Conservation (phyloP, 257 asterid species). For the Gentiana straminea region DNA sequence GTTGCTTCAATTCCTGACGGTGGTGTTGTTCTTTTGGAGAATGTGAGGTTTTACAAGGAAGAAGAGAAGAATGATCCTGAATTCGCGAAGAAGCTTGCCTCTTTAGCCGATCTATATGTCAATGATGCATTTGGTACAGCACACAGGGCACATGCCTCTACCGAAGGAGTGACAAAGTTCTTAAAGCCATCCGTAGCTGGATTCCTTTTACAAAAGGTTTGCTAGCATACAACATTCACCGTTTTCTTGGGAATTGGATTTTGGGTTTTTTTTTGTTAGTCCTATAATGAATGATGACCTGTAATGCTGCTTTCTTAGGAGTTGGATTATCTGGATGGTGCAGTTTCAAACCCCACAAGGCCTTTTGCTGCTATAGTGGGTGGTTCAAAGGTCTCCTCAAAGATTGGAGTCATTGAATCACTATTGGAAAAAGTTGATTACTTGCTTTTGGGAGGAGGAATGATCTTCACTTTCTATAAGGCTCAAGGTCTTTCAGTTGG, state of each 20-base stretch:
- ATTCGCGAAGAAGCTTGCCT: conserved; percentile 80
- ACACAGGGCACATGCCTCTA: conserved; percentile 91
- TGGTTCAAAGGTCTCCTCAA: conserved; percentile 87
- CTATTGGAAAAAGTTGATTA: conserved; percentile 66
- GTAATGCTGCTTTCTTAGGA: conserved; percentile 34
- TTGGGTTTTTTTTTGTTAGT: not conserved
- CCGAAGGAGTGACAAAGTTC: conserved; percentile 83
- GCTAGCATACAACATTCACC: conserved; percentile 2
- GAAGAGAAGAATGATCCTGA: conserved; percentile 89
- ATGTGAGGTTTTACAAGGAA: conserved; percentile 86
- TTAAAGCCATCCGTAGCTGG: conserved; percentile 90
- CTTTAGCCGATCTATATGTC: conserved; percentile 73
- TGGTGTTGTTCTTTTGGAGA: conserved; percentile 71
- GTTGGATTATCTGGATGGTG: conserved; percentile 80
- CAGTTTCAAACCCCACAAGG: conserved; percentile 65
- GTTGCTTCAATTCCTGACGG: conserved; percentile 69
- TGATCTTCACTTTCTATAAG: conserved; percentile 87
- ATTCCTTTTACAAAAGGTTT: conserved; percentile 75
- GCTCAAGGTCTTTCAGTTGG: conserved; percentile 89
- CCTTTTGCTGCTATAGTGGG: conserved; percentile 93
- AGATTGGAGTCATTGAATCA: conserved; percentile 86
- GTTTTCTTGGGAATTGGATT: not conserved
- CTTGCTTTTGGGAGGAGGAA: conserved; percentile 79
- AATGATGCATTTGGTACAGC: conserved; percentile 94
- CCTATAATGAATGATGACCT: not conserved